Conservation (phyloP, 2,329 filamentous ascomycete genomes). For the Plectosphaerella plurivora region DNA sequence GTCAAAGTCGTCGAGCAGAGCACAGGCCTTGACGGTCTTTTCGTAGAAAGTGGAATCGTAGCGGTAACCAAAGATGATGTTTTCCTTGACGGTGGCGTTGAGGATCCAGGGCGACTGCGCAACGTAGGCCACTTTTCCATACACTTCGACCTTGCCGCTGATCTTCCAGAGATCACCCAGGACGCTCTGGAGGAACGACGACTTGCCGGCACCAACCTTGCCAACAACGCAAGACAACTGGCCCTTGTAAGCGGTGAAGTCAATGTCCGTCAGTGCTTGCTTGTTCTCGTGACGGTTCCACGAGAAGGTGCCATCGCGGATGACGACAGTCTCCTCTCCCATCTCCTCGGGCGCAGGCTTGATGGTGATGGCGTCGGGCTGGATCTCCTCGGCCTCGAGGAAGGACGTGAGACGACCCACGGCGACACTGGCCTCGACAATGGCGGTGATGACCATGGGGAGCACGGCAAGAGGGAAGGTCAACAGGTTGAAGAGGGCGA, state of each 20-base stretch:
- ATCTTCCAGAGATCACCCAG: slow-evolving; percentile 91
- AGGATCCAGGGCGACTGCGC: slow-evolving; percentile 94
- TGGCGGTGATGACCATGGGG: slow-evolving; percentile 95
- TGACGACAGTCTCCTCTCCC: slow-evolving; percentile 81
- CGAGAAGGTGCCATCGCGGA: slow-evolving; percentile 84
- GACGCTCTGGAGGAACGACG: slow-evolving; percentile 82
- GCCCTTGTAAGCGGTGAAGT: slow-evolving; percentile 85
- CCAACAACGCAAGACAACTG: slow-evolving; percentile 92
- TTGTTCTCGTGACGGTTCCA: slow-evolving; percentile 82
- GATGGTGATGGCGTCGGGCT: slow-evolving; percentile 71
- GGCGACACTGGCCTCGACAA: slow-evolving; percentile 94
- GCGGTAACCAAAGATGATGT: slow-evolving; percentile 92
- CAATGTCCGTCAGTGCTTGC: slow-evolving; percentile 73
- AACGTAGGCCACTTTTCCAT: slow-evolving; percentile 84
- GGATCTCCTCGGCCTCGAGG: slow-evolving; percentile 83
- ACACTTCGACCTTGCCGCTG: slow-evolving; percentile 75
- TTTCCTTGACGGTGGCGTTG: slow-evolving; percentile 96
- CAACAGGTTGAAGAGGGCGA: slow-evolving; percentile 92
- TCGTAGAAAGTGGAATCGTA: slow-evolving; percentile 95
- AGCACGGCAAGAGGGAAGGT: slow-evolving; percentile 92
- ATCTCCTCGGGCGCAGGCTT: slow-evolving; percentile 66
- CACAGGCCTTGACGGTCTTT: slow-evolving; percentile 85
- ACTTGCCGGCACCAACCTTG: slow-evolving; percentile 92
- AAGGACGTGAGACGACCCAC: slow-evolving; percentile 81
- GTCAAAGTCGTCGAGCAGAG: slow-evolving; percentile 83